These are phyloP conservation scores for Cornus controversa DNA, from an alignment of 148 eudicot species.

Conservation along the genomic window DNA sequence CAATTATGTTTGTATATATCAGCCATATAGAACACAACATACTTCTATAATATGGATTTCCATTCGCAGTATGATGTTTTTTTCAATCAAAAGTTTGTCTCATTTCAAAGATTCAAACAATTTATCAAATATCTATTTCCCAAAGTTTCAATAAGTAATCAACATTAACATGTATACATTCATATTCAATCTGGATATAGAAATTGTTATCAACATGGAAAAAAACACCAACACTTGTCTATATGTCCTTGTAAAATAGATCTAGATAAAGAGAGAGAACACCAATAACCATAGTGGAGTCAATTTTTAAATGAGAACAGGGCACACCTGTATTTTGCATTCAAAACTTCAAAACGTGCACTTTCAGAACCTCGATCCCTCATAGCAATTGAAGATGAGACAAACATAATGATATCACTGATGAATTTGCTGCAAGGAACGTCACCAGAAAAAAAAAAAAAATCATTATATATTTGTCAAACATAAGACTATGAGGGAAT, in stretches of 20 bases:
- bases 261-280: no score
- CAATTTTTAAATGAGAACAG: neutral
- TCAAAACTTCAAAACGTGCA: constrained; percentile 89
- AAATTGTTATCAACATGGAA: neutral
- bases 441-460: constrained; percentile 2
- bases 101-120: no score
- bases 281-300: neutral
- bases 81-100: no score
- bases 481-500: no score
- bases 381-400: constrained; percentile 72
- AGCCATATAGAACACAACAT: no score
- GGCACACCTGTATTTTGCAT: constrained; percentile 70
- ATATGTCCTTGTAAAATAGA: neutral
- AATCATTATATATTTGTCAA: neutral
- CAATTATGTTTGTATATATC: no score
- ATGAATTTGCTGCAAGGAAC: constrained; percentile 70
- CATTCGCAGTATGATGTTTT: no score
- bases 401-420: constrained; percentile 78
- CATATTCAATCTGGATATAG: neutral
- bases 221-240: neutral
- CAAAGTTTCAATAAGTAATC: neutral
- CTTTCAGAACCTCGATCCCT: constrained; percentile 80
- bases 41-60: no score
- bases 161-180: no score
- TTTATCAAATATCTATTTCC: no score